phyloP scores from a whole-genome alignment of 192 early-diverging fungal species.

The Linnemannia zychae region DNA sequence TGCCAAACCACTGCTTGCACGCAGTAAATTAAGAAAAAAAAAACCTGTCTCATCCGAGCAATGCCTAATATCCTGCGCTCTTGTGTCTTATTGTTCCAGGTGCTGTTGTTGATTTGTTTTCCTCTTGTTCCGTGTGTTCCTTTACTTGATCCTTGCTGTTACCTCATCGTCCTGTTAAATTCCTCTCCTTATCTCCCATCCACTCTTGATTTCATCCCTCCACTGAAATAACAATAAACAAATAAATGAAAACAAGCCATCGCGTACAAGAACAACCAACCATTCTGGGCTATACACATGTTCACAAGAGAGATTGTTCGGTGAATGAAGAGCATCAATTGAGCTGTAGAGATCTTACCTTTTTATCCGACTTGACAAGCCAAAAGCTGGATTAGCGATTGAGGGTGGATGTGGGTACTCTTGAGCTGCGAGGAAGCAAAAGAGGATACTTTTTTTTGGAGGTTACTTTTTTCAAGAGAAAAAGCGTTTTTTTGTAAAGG shows the following conservation, averaged over 20 bases:
- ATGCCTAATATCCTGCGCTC: background rate
- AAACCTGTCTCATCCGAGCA: background rate
- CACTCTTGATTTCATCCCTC: no score
- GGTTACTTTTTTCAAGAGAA: constrained; percentile 22
- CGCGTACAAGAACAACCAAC: background rate
- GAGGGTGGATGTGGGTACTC: background rate
- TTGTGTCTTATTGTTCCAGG: background rate
- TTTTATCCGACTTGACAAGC: constrained; percentile 57
- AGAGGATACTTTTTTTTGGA: background rate
- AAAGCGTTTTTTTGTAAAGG: constrained; percentile 18
- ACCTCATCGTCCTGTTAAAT: no score
- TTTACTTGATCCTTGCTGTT: no score
- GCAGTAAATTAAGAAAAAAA: background rate
- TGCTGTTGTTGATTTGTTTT: background rate
- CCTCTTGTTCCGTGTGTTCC: background rate
- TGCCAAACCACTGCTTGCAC: background rate
- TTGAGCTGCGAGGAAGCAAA: background rate
- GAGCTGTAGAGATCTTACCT: constrained; percentile 24
- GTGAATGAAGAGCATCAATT: background rate
- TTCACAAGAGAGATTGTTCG: no score
- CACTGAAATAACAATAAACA: no score
- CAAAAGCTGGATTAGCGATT: constrained; percentile 37
- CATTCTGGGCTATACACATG: no score
- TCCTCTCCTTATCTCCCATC: no score
- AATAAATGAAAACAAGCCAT: no score